A percentile compares a stretch with the other conserved stretches of the same genome.
Conservation (phyloP, 2,329 filamentous ascomycete species). For the Epichloe coenophiala region DNA sequence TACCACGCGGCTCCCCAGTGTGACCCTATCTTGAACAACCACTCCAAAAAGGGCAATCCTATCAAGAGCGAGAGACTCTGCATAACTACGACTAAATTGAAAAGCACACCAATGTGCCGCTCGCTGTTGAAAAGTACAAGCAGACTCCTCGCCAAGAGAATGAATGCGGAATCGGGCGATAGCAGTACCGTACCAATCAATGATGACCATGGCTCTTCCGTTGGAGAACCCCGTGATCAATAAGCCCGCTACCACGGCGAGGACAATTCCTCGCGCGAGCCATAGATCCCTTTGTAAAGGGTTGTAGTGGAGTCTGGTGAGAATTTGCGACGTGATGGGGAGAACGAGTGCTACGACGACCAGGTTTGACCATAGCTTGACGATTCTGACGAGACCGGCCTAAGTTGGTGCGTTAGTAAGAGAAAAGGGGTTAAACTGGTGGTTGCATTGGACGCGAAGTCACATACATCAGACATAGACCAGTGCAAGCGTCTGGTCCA, state of each 20-base stretch:
- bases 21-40: not conserved
- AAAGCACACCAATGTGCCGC: not conserved
- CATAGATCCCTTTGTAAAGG: conserved; percentile 1
- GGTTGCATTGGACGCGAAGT: too few relatives aligned
- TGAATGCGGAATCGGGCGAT: not conserved
- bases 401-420: not conserved
- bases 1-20: not conserved
- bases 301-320: not conserved
- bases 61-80: not conserved
- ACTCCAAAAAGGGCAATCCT: not conserved
- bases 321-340: not conserved
- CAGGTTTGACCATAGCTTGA: not conserved
- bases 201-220: conserved; percentile 1
- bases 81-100: not conserved
- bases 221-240: conserved; percentile 1
- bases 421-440: not conserved
- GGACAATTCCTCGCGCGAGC: conserved; percentile 1
- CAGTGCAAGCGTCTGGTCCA: not conserved
- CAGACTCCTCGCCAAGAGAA: not conserved
- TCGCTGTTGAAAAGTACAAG: conserved; percentile 1
- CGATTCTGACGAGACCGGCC: not conserved
- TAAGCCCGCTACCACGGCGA: not conserved
- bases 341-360: not conserved
- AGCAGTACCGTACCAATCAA: conserved; percentile 1
- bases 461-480: not conserved